A percentile compares a stretch with the other conserved stretches of the same genome.
Evolutionary conservation across 169 alveolate genomes (phyloP).

Genomic region (Plasmodium chabaudi): DNA sequence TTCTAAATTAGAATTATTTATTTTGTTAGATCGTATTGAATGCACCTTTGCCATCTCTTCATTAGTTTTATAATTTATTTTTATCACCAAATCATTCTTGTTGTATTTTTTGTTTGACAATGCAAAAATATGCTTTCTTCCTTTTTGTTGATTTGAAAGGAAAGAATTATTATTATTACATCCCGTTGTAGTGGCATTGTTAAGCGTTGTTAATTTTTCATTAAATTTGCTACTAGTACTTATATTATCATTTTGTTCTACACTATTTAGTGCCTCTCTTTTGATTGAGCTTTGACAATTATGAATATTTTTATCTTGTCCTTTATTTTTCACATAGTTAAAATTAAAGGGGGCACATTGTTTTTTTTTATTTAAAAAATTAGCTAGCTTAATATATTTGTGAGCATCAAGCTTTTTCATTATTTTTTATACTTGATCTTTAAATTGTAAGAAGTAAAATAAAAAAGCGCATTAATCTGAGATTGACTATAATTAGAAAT

Average conservation of each 20-base stretch:
- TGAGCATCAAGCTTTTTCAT: constrained; percentile 64
- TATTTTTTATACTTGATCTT: neutral
- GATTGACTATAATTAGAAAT: neutral
- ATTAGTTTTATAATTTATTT: neutral
- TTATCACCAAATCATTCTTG: neutral
- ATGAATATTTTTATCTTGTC: neutral
- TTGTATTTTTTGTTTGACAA: neutral
- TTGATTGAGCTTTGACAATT: constrained; percentile 7
- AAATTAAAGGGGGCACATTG: constrained; percentile 23
- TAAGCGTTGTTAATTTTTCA: no score
- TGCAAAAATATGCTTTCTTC: neutral
- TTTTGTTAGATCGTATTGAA: no score
- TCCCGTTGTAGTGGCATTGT: no score
- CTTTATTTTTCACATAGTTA: constrained; percentile 32
- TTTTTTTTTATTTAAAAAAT: constrained; percentile 34
- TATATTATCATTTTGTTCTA: neutral
- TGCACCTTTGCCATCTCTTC: neutral
- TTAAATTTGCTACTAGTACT: no score
- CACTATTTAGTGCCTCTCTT: constrained; percentile 2
- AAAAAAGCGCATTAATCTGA: neutral
- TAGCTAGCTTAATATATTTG: constrained; percentile 37
- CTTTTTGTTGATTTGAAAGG: neutral
- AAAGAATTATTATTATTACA: neutral
- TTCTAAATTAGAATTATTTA: no score
- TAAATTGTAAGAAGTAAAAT: neutral